Conservation (phyloP, 176 grass and related monocot genomes). For the Triticum urartu region DNA sequence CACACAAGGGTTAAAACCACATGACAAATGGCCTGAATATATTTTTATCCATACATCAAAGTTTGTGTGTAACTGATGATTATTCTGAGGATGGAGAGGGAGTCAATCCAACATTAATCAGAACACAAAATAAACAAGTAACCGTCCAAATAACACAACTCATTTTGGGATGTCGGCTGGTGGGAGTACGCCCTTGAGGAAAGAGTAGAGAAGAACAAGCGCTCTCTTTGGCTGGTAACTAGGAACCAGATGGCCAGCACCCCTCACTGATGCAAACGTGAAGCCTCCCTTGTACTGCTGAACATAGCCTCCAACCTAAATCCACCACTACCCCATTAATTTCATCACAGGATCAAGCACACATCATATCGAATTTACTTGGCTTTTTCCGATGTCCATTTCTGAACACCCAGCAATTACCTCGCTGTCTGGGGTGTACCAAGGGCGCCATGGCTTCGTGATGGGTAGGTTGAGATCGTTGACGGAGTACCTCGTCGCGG, state of each 20-base stretch:
- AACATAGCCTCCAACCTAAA: constrained; percentile 54
- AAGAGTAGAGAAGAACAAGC: constrained; percentile 41
- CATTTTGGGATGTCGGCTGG: constrained; percentile 22
- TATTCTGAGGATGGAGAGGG: not conserved
- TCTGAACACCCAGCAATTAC: not conserved
- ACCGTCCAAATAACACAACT: not conserved
- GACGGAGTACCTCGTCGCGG: constrained; percentile 33
- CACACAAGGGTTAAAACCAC: too few relatives aligned
- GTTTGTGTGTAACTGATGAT: not conserved
- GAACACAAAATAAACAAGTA: not conserved
- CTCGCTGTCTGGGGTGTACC: constrained; percentile 39
- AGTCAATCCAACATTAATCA: not conserved
- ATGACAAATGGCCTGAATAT: not conserved
- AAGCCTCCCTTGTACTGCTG: constrained; percentile 39
- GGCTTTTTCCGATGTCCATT: not conserved
- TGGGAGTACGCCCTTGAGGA: constrained; percentile 45
- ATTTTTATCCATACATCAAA: not conserved
- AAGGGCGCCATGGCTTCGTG: constrained; percentile 39
- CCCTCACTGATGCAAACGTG: constrained; percentile 45
- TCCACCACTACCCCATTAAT: not conserved
- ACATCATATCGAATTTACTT: not conserved
- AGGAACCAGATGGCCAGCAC: constrained; percentile 50
- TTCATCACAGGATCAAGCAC: not conserved
- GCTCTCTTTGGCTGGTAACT: constrained; percentile 45
- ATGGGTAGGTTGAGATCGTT: constrained; percentile 27